Evolutionary conservation across 148 eudicot genomes (phyloP).

Genomic region (Rhododendron henanense): DNA sequence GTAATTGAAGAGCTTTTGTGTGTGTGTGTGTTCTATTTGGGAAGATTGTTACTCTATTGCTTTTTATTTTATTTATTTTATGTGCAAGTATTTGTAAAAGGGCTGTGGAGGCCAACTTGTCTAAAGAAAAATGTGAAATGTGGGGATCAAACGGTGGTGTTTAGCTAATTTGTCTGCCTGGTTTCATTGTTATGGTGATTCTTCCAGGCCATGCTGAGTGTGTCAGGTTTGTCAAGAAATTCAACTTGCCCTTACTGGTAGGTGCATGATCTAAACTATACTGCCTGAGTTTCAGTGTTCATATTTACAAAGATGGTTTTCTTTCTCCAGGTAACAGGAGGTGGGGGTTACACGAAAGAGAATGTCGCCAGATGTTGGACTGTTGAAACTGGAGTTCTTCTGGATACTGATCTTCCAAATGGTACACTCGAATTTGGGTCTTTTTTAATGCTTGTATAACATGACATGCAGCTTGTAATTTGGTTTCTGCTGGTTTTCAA

Average conservation of each 20-base stretch:
- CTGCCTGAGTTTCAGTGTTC: background rate
- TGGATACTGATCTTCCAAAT: conserved; percentile 84
- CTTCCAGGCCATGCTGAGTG: conserved; percentile 94
- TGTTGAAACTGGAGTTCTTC: conserved; percentile 87
- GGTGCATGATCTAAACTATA: conserved; percentile 20
- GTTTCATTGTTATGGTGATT: conserved; percentile 13
- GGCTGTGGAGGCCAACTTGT: background rate
- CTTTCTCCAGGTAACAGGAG: conserved; percentile 80
- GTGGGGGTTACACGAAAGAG: conserved; percentile 98
- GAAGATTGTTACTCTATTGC: background rate
- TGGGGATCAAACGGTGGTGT: background rate
- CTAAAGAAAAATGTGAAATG: background rate
- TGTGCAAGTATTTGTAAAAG: conserved; percentile 8
- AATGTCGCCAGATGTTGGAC: conserved; percentile 99
- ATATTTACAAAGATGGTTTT: conserved; percentile 10
- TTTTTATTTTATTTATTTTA: conserved; percentile 21
- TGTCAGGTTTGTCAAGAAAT: conserved; percentile 90
- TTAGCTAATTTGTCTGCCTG: conserved; percentile 7
- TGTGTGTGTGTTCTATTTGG: background rate
- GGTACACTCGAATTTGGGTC: conserved; percentile 35
- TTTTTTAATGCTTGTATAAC: background rate
- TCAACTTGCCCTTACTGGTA: conserved; percentile 88
- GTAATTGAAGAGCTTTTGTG: conserved; percentile 27
- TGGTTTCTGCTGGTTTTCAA: background rate
- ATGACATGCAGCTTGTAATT: background rate